Percentiles rank a stretch among this genome's conserved stretches.
Conservation (phyloP, 2,329 filamentous ascomycete species). For the Colletotrichum cordylinicola region DNA sequence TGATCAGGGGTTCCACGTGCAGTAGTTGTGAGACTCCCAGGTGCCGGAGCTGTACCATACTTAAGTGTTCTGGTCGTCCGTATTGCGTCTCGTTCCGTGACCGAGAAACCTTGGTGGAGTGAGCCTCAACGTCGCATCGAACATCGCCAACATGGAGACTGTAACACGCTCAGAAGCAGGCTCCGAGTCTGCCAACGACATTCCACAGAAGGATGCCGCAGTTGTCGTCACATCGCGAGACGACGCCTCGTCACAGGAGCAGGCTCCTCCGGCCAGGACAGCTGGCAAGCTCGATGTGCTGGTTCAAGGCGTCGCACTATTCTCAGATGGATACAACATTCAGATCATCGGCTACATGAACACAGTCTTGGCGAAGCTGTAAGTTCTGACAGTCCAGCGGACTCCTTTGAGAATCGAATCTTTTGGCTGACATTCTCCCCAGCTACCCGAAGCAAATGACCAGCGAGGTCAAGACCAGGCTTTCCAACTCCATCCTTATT, state of each 20-base stretch:
- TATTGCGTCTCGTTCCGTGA: rapidly evolving
- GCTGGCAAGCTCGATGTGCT: slow-evolving; percentile 25
- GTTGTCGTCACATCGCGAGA: not conserved
- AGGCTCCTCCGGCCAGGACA: not conserved
- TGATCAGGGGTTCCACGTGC: not conserved
- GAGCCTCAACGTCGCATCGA: not conserved
- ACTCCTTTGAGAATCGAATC: rapidly evolving
- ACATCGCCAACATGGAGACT: not conserved
- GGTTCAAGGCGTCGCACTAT: slow-evolving; percentile 34
- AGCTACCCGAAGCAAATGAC: slow-evolving; percentile 35
- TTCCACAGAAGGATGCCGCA: not conserved
- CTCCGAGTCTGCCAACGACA: not conserved
- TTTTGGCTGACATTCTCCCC: not conserved
- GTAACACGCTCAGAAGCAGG: not conserved
- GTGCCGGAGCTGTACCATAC: not conserved
- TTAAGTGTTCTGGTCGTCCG: not conserved
- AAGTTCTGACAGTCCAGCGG: rapidly evolving
- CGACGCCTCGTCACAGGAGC: not conserved
- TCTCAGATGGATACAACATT: slow-evolving; percentile 40
- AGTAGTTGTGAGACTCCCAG: not conserved
- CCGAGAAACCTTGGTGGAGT: not conserved
- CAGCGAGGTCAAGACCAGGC: slow-evolving; percentile 37
- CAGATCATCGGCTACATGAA: slow-evolving; percentile 39
- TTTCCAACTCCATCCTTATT: slow-evolving; percentile 44
- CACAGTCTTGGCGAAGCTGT: slow-evolving; percentile 33